Base-by-base conservation (phyloP, 495 filamentous ascomycete species). In the Polyplosphaeria fusca region DNA sequence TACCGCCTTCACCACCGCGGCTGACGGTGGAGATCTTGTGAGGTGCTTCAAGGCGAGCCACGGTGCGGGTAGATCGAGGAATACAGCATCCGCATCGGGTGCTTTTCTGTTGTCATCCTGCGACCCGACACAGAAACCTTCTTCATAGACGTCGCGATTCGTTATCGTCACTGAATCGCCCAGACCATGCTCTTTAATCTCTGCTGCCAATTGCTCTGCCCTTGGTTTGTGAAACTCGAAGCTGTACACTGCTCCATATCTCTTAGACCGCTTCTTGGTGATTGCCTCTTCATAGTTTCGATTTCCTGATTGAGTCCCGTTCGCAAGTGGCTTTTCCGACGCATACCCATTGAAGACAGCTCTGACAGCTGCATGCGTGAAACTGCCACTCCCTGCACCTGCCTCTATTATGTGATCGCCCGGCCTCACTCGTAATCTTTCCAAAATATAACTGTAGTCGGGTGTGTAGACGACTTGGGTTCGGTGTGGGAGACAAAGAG, bases 391-490 rank as follows among this genome's bases (percentile, higher is more conserved):
- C 0, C 93, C 93, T 0, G 92, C 89, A 19, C 93, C 93, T 1
- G 93, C 94, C 72, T 98, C 93, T 44, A 98, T 93, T 11, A 98
- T 67, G 9, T 79, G 80, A 9, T 78, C 81, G 2, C 93, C 94
- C 0, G 93, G 90, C 20, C 88, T 74, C 2, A 85, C 92, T 13
- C 88, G 82, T 44, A 98, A 77, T 42, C 90, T 79, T 67, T 96
- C 89, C 20, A 98, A 79, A 32, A 98, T 86, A 67, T 93, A 98
- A 72, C 91, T 95, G 73, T 95, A 95, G 70, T 98, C 93, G 9
- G 94, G 90, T 1, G 89, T 96, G 67, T 98, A 98, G 59, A 98
- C 93, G 44, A 98, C 92, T 72, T 98, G 93, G 7, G 93, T 98
- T 44, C 93, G 80, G 69, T 98, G 93, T 2, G 91, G 93, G 32